Evolutionary conservation across 176 grass and related monocot genomes (phyloP), one percentile per base, ranked within the genome.

Genomic region (Eleusine indica): DNA sequence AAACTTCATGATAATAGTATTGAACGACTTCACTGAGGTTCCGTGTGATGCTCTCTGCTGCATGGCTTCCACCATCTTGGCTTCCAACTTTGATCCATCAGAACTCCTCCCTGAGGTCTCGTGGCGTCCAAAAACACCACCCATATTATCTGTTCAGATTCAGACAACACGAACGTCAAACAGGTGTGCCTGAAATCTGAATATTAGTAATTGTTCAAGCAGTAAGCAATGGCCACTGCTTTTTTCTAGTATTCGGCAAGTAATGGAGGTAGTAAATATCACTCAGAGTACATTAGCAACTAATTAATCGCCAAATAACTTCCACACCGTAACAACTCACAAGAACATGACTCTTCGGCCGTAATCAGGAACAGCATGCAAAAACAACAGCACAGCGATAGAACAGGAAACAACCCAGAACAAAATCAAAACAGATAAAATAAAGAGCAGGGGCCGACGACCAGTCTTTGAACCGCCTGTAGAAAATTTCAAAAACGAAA

Each of bases 41-140:
- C 96, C 96, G 15, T 85, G 84, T 0, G 48, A 48, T 16, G 91
- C 93, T 71, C 93, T 92, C 75, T 91, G 72, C 74, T 75, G 87
- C 89, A 98, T 95, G 70, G 96, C 78, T 19, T 96, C 91, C 39
- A 95, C 96, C 96, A 98, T 95, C 79, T 92, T 92, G 0, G n/a
- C 51, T 70, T 98, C 96, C 21, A 96, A 62, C 82, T 95, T 95
- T 13, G 82, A 83, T 47, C 74, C 89, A 28, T 92, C 87, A 1
- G 60, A 80, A 47, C 80, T 70, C 17, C 37, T 56, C 73, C 54
- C 88, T 40, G 44, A 6, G 51, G 80, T 74, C 9, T 86, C 91
- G 21, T 74, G 80, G 63, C 94, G 92, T 17, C 89, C 93, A 70
- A 98, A 25, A 22, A 86, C 85, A 68, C 85, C 91, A 3, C 93